Conservation (phyloP, 2,329 filamentous ascomycete species). For the Rhytidhysteron rufulum region DNA sequence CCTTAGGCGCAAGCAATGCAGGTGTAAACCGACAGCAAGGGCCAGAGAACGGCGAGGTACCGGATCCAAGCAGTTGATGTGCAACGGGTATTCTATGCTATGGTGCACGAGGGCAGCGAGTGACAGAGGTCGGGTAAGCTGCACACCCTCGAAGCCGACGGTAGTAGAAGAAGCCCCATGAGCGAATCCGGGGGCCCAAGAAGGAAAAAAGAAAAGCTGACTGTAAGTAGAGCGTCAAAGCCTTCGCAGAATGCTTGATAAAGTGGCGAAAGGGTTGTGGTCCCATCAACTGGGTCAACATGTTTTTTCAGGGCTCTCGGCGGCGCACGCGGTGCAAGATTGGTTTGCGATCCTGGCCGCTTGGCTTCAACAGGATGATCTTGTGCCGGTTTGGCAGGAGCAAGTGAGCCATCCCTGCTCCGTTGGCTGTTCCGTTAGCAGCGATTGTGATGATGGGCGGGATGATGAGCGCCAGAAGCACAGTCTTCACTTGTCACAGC, state of each 20-base stretch:
- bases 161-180: slow-evolving; percentile 15
- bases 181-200: slow-evolving; percentile 6
- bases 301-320: slow-evolving; percentile 3
- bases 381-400: slow-evolving; percentile 30
- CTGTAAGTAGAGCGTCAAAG: slow-evolving; percentile 20
- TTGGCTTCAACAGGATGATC: slow-evolving; percentile 27
- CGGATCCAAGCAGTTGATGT: slow-evolving; percentile 13
- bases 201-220: slow-evolving; percentile 27
- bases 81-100: slow-evolving; percentile 8
- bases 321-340: slow-evolving; percentile 19
- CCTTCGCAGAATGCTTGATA: slow-evolving; percentile 30
- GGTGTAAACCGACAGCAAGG: slow-evolving; percentile 23
- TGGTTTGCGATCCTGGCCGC: slow-evolving; percentile 28
- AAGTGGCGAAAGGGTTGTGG: slow-evolving; percentile 28
- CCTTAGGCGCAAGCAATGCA: slow-evolving; percentile 24
- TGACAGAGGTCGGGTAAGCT: slow-evolving; percentile 23
- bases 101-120: slow-evolving; percentile 13
- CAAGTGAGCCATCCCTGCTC: slow-evolving; percentile 19
- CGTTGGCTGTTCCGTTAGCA: slow-evolving; percentile 29
- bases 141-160: slow-evolving; percentile 13
- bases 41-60: slow-evolving; percentile 19
- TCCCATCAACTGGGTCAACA: slow-evolving; percentile 1
- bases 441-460: slow-evolving; percentile 39
- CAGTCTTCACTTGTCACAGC: slow-evolving; percentile 14
- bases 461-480: slow-evolving; percentile 26